Conservation (phyloP, 805 yeast genomes). For the Saturnispora dispora region DNA sequence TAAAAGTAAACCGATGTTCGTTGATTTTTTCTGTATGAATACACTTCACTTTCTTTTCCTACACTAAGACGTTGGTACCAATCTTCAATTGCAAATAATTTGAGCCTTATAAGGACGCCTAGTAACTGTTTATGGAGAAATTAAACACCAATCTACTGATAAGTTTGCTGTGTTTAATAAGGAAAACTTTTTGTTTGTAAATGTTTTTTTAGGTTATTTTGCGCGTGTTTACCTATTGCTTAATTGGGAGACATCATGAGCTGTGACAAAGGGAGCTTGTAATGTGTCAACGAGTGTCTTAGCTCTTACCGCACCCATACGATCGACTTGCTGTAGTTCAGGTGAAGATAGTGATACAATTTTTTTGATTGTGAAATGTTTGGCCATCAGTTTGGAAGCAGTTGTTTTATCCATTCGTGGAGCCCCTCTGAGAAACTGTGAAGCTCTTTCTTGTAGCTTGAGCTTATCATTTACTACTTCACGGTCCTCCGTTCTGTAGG, state of each 20-base stretch:
- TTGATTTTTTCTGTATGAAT: neutral
- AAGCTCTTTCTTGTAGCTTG: conserved; percentile 24
- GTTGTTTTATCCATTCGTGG: conserved; percentile 7
- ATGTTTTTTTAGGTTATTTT: neutral
- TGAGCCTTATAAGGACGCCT: neutral
- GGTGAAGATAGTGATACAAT: conserved; percentile 5
- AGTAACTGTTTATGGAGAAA: neutral
- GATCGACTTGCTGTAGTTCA: conserved; percentile 6
- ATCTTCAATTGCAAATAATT: neutral
- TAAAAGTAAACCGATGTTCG: neutral
- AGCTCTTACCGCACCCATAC: conserved; percentile 10
- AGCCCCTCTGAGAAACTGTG: conserved; percentile 3
- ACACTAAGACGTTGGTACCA: neutral
- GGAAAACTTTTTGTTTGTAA: conserved; percentile 4
- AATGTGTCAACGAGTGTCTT: conserved; percentile 6
- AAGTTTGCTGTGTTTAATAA: neutral
- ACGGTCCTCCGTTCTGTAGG: conserved; percentile 22
- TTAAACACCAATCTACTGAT: neutral
- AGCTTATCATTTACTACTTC: conserved; percentile 25
- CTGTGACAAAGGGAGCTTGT: conserved; percentile 7
- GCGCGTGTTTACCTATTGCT: conserved; percentile 9
- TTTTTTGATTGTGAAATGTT: conserved; percentile 1
- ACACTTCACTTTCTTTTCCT: neutral
- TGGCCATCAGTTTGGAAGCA: conserved; percentile 2
- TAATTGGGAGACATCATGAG: conserved; percentile 5